Evolutionary conservation across 176 grass and related monocot genomes (phyloP).

Genomic region (Coix lacrymajobi): DNA sequence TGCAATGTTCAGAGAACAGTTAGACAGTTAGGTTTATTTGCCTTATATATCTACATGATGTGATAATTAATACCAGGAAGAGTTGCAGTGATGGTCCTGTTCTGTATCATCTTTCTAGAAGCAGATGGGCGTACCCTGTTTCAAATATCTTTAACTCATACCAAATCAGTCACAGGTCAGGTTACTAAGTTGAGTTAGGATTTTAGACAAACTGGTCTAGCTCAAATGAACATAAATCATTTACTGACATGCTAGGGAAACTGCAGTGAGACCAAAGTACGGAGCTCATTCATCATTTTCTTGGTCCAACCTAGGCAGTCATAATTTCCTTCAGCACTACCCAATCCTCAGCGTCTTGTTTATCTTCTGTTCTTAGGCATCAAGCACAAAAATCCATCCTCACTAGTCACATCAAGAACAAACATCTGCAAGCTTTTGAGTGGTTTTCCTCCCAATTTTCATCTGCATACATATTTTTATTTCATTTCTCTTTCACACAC

Average conservation of each 20-base stretch:
- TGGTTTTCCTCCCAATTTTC: neutral
- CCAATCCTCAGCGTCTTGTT: neutral
- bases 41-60: neutral
- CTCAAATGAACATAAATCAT: neutral
- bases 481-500: neutral
- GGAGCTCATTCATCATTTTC: neutral
- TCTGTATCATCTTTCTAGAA: neutral
- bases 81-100: neutral
- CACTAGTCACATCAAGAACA: neutral
- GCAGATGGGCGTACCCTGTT: neutral
- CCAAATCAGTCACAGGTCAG: neutral
- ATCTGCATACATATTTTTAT: neutral
- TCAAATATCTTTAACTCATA: neutral
- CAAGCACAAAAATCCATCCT: neutral
- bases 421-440: neutral
- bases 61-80: neutral
- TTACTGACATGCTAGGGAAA: neutral
- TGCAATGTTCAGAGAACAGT: neutral
- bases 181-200: neutral
- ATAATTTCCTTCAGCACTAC: neutral
- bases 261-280: neutral
- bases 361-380: neutral
- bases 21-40: neutral
- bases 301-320: neutral
- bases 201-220: neutral